Base-by-base conservation (phyloP, 225 moss, liverwort and hornwort species). In the Takakia lepidozioides region DNA sequence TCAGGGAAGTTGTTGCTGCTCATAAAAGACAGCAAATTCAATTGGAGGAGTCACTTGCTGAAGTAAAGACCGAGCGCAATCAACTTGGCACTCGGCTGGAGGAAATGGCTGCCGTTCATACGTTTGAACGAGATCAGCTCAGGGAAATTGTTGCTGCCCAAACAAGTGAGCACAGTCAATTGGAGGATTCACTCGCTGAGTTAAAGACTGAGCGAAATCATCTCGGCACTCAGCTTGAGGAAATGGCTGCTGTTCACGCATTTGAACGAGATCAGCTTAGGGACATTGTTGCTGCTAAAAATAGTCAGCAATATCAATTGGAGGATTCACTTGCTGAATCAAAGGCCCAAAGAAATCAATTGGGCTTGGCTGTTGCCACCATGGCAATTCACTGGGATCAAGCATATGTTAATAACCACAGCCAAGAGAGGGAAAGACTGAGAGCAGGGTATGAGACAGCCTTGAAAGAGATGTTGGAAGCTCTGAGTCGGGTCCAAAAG, bases 371-470 rank as follows among this genome's bases (percentile, higher is more conserved):
- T 32, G 63, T 70, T 51, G 79, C 79, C 26, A 64, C 70, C 42
- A 53, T 80, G 54, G 74, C 63, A 51, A 42, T 70, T 57, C 67
- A 63, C 23, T 74, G 79, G 50, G 60, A 51, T 57, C 63, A 61
- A 37, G 57, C 66, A 46, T 70, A 74, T 40, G 56, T 67, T n/a
- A 60, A 63, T 22, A 74, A 74, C 36, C 57, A 74, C 54, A 60
- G 70, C 20, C 73, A 74, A n/a, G n/a, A n/a, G 74, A 70, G 74
- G 25, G 79, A 80, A 51, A 66, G 70, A 52, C 70, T 74, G 73
- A 74, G 64, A 25, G 70, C 74, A 48, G 79, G 74, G 2, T 80
- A 80, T 27, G 40, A 74, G 67, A 61, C 67, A 57, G 74, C 79
- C 30, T 67, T 74, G 64, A 80, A 80, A 58, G 79, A 80, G 46